Percentiles rank a stretch among this genome's conserved stretches.
Conservation (phyloP, 164 flowering plant genomes). For the Dillenia suffruticosa region DNA sequence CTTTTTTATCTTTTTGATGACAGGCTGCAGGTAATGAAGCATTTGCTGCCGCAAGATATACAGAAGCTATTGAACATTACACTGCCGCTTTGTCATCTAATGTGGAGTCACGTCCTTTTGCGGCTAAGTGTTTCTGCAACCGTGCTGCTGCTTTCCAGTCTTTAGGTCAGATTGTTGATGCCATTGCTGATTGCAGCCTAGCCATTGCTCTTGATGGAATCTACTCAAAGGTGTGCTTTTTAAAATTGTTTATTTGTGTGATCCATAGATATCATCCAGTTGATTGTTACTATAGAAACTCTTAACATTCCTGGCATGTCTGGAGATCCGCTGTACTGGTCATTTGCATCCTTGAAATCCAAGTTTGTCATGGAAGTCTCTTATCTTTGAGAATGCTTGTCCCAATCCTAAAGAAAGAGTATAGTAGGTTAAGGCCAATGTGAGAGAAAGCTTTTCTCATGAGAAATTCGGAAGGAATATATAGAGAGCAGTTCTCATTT, state of each 20-base stretch:
- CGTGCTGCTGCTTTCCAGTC: conserved; percentile 98
- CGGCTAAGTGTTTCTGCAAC: conserved; percentile 91
- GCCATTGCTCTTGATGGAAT: conserved; percentile 85
- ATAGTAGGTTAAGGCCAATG: no score
- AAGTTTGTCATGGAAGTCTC: no score
- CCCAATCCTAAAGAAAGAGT: no score
- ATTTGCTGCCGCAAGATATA: conserved; percentile 55
- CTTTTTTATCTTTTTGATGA: conserved; percentile 9
- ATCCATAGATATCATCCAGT: no score
- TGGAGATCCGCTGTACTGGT: no score
- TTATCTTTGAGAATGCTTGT: no score
- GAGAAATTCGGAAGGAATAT: no score
- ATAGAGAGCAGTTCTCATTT: no score
- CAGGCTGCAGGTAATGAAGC: conserved; percentile 93
- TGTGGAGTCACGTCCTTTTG: conserved; percentile 78
- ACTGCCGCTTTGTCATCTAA: conserved; percentile 73
- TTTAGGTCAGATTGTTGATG: conserved; percentile 77
- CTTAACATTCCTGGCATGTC: no score
- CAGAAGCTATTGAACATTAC: conserved; percentile 89
- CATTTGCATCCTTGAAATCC: no score
- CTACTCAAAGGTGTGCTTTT: conserved; percentile 67
- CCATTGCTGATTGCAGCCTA: conserved; percentile 93
- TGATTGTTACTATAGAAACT: no score
- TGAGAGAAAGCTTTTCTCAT: no score
- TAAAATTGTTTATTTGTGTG: background rate